Base-by-base conservation (phyloP, 2,329 filamentous ascomycete species). In the Microcera coccophila region DNA sequence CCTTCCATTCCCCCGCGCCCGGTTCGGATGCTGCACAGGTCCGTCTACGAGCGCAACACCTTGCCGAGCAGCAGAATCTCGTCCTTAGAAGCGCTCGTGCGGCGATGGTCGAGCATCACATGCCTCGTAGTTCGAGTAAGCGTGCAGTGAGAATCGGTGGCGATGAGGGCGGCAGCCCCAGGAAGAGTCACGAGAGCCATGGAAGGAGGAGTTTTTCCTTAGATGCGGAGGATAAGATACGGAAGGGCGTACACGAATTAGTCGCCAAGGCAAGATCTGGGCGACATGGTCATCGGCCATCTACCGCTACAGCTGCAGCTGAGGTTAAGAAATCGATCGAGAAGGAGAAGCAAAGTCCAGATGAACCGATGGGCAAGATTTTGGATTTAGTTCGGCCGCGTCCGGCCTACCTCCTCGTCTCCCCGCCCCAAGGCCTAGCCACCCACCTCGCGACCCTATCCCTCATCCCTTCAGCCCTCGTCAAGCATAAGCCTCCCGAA, bases 11-110 rank as follows among this genome's bases (percentile, higher is more conserved):
- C 0, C 75, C 80, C 0, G 51, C 66, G 3, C 55, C 62, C n/a
- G 79, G 74, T 29, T 81, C 81, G 1, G 65, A 81, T 4, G 75
- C 81, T 0, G 75, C 81, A 12, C 84, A 89, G 54, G 86, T 95
- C 36, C 72, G 84, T 3, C 68, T 84, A 0, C 79, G 83, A 35
- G 89, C 90, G 0, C 71, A 78, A 34, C 78, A 81, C 45, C 70
- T 94, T 5, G 84, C 86, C 2, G 71, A 74, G 19, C 76, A 83
- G 51, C 82, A 83, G 51, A 81, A 75, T 39, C 62, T 67, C 2
- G 68, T 75, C 14, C 66, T 73, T 36, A 62, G 55, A 1, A 65
- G 63, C 26, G 59, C 60, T 15, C 64, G 64, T 4, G 58, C 61
- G 4, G 62, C 62, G 3, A 64, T 59, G 38, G 36, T 53, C 18